Evolutionary conservation across 2,329 filamentous ascomycete genomes (phyloP), one percentile per base, ranked within the genome.

Genomic region (Exophiala viscosa): DNA sequence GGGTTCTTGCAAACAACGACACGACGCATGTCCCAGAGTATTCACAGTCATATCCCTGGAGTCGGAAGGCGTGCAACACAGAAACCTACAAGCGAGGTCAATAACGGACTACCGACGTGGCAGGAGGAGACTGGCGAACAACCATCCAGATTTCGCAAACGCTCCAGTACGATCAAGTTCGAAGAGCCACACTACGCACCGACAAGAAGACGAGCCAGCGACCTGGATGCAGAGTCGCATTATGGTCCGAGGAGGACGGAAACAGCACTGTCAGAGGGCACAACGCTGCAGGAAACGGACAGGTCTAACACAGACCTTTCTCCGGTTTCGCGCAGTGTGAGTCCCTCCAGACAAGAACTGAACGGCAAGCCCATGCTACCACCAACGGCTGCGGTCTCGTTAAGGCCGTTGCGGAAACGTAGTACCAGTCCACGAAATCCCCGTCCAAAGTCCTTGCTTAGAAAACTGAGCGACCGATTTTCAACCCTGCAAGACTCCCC

Each of bases 91-190:
- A 44, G 18, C 7, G 39, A 38, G 3, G 50, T 17, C 10, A 14
- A 31, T 13, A n/a, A 13, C 42, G 35, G 11, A 34, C 11, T 32
- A 3, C 33, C 34, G 10, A 41, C 39, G 3, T 49, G 32, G 18
- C 41, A 45, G n/a, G 49, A 52, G 15, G 49, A 52, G 17, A 42
- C 10, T 13, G 17, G 35, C 41, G 18, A 42, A 17, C 6, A n/a
- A 3, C 3, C 33, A 8, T 31, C 13, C 13, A 40, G 43, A 13
- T 18, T 32, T 28, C 49, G 40, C 18, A 20, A 34, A 20, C 46
- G 50, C 28, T 50, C 52, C 18, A 59, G 49, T 28, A 59, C 56
- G 6, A 48, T 59, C 31, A 50, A 45, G 20, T 55, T 59, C 47
- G 56, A 55, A 17, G 56, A 59, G 17, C 52, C 38, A 15, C 18